phyloP scores from a whole-genome alignment of 176 grass and related monocot genomes.

The Dactylis glomerata region DNA sequence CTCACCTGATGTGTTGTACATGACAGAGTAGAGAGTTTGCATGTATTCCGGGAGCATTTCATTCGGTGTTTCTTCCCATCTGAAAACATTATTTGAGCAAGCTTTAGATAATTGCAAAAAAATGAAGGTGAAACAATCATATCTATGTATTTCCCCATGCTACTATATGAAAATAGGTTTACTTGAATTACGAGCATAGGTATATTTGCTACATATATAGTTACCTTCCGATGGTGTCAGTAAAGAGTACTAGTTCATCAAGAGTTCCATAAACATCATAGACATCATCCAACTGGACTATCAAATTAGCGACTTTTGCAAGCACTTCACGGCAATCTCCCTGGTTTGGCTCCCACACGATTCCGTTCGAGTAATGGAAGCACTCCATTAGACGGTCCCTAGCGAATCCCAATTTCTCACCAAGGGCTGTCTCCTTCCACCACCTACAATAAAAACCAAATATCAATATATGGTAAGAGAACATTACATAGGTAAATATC shows the following conservation, averaged over 20 bases:
- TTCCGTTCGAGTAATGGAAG: slow-evolving; percentile 42
- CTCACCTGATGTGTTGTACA: slow-evolving; percentile 46
- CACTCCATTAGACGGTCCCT: slow-evolving; percentile 54
- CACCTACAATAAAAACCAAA: too few relatives aligned
- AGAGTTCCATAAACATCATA: slow-evolving; percentile 61
- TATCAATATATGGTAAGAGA: too few relatives aligned
- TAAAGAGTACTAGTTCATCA: slow-evolving; percentile 47
- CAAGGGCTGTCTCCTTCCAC: slow-evolving; percentile 44
- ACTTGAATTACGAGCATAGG: neutral
- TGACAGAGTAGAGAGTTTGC: slow-evolving; percentile 21
- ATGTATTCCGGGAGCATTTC: slow-evolving; percentile 50
- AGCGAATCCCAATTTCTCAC: slow-evolving; percentile 30
- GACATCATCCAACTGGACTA: slow-evolving; percentile 48
- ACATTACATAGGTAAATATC: too few relatives aligned
- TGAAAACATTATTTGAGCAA: neutral
- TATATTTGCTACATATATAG: neutral
- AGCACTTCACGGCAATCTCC: slow-evolving; percentile 9
- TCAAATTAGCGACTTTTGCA: slow-evolving; percentile 20
- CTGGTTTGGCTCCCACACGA: slow-evolving; percentile 10
- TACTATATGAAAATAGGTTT: neutral
- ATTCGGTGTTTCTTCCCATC: slow-evolving; percentile 35
- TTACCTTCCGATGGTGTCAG: slow-evolving; percentile 49
- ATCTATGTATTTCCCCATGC: neutral
- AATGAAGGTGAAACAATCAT: neutral
- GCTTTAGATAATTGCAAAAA: neutral